Evolutionary conservation across 495 filamentous ascomycete genomes (phyloP).

Genomic region (Aspergillus baeticus): DNA sequence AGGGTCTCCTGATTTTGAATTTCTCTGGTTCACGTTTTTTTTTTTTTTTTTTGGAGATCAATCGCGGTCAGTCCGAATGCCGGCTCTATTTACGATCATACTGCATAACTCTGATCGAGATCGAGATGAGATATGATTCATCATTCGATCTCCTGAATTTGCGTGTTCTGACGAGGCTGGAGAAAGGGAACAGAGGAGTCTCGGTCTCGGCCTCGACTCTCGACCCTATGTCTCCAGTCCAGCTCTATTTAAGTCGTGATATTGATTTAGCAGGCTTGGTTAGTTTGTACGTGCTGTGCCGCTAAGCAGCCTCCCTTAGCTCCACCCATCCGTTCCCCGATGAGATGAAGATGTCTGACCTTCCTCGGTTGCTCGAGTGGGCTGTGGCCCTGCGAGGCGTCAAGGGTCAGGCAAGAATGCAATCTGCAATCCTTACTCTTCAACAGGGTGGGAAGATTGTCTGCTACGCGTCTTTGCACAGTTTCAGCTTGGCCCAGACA

Average conservation of each 20-base stretch:
- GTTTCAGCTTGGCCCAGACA: too few species aligned
- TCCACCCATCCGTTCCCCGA: constrained; percentile 7
- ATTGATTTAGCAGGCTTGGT: constrained; percentile 16
- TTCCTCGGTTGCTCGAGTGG: neutral
- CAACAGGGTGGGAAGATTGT: neutral
- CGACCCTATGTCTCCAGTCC: neutral
- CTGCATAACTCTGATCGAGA: too few species aligned
- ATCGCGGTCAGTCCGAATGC: too few species aligned
- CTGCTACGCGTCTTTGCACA: too few species aligned
- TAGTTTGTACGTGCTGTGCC: too few species aligned
- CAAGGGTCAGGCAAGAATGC: constrained; percentile 3
- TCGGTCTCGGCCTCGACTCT: neutral
- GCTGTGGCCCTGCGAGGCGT: neutral
- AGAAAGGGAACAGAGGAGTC: too few species aligned
- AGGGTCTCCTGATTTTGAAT: too few species aligned
- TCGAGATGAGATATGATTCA: too few species aligned
- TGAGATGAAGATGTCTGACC: constrained; percentile 13
- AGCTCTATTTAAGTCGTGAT: constrained; percentile 2
- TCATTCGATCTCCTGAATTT: too few species aligned
- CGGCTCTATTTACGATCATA: too few species aligned
- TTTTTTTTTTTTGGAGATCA: neutral
- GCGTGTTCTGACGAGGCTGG: too few species aligned
- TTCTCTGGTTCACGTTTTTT: neutral
- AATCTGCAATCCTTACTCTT: neutral
- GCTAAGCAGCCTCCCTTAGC: constrained; percentile 12